Conservation (phyloP, 2,329 filamentous ascomycete species). For the Curvularia eragrostidis region DNA sequence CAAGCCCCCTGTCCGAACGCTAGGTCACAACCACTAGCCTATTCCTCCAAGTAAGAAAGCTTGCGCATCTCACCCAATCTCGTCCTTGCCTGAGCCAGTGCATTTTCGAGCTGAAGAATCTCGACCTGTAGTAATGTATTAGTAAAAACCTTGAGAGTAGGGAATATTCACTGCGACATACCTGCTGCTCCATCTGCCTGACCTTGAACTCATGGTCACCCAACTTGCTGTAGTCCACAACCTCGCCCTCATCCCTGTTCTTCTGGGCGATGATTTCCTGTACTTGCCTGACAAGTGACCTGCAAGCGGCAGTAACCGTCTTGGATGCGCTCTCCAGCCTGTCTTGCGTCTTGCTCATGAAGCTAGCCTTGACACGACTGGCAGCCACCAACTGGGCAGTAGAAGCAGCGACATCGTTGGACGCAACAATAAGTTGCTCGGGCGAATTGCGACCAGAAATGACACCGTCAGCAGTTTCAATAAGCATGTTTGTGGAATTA, state of each 20-base stretch:
- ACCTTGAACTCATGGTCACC: slow-evolving; percentile 98
- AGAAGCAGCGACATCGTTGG: slow-evolving; percentile 93
- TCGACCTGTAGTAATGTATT: slow-evolving; percentile 71
- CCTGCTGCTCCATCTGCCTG: slow-evolving; percentile 99
- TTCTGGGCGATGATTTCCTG: slow-evolving; percentile 92
- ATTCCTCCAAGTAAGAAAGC: slow-evolving; percentile 75
- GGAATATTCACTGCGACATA: slow-evolving; percentile 56
- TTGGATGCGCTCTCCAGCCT: slow-evolving; percentile 88
- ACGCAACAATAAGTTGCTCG: slow-evolving; percentile 96
- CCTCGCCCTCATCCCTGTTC: slow-evolving; percentile 76
- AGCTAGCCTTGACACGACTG: slow-evolving; percentile 93
- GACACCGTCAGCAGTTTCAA: slow-evolving; percentile 97
- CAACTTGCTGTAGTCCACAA: slow-evolving; percentile 85
- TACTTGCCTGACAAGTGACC: slow-evolving; percentile 87
- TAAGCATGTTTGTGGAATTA: slow-evolving; percentile 89
- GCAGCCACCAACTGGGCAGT: slow-evolving; percentile 97
- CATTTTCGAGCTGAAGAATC: slow-evolving; percentile 93
- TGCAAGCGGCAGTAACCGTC: slow-evolving; percentile 87
- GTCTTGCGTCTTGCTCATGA: slow-evolving; percentile 98
- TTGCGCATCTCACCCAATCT: slow-evolving; percentile 97
- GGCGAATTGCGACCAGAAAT: slow-evolving; percentile 90
- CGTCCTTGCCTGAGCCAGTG: slow-evolving; percentile 77
- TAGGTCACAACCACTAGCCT: background rate
- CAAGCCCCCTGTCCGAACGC: background rate
- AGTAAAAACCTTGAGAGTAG: slow-evolving; percentile 9